Evolutionary conservation across 2,329 filamentous ascomycete species (phyloP).

Genomic region (Sclerotinia nivalis): DNA sequence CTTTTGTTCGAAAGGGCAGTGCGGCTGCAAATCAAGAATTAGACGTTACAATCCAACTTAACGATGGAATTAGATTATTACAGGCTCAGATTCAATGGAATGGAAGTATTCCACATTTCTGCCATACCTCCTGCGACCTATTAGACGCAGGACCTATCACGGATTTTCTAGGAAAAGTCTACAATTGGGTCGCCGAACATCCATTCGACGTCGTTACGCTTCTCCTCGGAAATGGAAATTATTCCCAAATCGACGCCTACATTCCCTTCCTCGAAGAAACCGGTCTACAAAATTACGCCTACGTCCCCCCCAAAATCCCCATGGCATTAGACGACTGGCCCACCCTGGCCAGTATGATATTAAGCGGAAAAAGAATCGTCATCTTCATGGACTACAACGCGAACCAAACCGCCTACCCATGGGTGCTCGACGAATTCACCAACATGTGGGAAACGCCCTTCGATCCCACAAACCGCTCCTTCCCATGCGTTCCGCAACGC

Average conservation of each 20-base stretch:
- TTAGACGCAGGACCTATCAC: conserved; percentile 79
- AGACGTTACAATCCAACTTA: conserved; percentile 67
- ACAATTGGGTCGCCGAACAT: conserved; percentile 70
- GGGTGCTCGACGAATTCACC: conserved; percentile 83
- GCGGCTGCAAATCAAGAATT: conserved; percentile 74
- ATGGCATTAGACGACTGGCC: conserved; percentile 80
- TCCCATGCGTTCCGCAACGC: conserved; percentile 78
- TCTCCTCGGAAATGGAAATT: conserved; percentile 81
- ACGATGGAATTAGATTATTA: conserved; percentile 71
- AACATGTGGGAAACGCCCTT: conserved; percentile 93
- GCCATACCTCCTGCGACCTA: conserved; percentile 80
- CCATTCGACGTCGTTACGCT: conserved; percentile 89
- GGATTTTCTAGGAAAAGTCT: conserved; percentile 68
- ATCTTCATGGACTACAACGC: conserved; percentile 82
- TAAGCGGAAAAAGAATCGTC: conserved; percentile 68
- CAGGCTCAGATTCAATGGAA: conserved; percentile 65
- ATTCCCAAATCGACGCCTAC: conserved; percentile 64
- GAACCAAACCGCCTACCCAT: conserved; percentile 75
- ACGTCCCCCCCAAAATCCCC: conserved; percentile 68
- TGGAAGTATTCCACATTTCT: conserved; percentile 69
- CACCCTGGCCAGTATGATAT: conserved; percentile 74
- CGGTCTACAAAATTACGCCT: conserved; percentile 72
- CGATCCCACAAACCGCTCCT: conserved; percentile 53
- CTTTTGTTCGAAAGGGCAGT: conserved; percentile 70
- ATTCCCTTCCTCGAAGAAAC: conserved; percentile 67